These are phyloP conservation scores for Pilatotrama ljubarskyi DNA, from an alignment of 768 basidiomycete species.

Conservation along the genomic window DNA sequence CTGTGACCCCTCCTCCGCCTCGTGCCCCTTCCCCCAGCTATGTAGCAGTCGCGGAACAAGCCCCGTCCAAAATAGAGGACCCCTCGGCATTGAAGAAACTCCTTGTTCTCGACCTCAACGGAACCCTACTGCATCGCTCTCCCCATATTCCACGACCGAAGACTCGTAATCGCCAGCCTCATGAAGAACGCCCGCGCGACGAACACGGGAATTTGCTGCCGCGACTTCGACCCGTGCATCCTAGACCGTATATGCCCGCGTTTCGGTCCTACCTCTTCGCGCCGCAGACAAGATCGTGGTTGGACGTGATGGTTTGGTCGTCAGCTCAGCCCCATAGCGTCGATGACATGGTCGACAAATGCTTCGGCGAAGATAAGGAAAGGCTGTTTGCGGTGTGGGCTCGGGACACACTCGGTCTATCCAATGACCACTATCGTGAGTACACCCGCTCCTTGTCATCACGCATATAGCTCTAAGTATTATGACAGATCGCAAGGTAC, in stretches of 20 bases:
- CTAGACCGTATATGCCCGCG: constrained; percentile 64
- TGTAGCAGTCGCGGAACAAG: constrained; percentile 33
- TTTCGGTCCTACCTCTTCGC: constrained; percentile 68
- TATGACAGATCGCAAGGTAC: constrained; percentile 37
- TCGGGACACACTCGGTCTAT: constrained; percentile 74
- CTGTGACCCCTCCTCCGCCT: constrained; percentile 22
- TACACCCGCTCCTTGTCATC: constrained; percentile 25
- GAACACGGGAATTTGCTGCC: constrained; percentile 16
- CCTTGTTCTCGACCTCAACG: constrained; percentile 75
- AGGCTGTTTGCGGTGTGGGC: constrained; percentile 72
- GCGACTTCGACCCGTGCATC: constrained; percentile 45
- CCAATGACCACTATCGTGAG: constrained; percentile 63
- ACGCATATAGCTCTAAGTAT: neutral
- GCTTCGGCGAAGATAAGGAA: constrained; percentile 48
- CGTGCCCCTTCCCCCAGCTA: constrained; percentile 38
- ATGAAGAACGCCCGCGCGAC: constrained; percentile 11
- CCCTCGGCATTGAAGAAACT: constrained; percentile 52
- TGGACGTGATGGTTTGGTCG: constrained; percentile 89
- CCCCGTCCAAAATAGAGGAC: constrained; percentile 31
- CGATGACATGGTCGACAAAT: constrained; percentile 65
- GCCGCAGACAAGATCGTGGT: constrained; percentile 57
- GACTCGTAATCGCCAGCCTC: neutral
- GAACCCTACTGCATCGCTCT: constrained; percentile 67
- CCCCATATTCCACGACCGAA: constrained; percentile 29
- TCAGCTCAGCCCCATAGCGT: constrained; percentile 84